A percentile compares a stretch with the other conserved stretches of the same genome.
phyloP scores from a whole-genome alignment of 495 filamentous ascomycete genomes.

The Penicillium canescens region DNA sequence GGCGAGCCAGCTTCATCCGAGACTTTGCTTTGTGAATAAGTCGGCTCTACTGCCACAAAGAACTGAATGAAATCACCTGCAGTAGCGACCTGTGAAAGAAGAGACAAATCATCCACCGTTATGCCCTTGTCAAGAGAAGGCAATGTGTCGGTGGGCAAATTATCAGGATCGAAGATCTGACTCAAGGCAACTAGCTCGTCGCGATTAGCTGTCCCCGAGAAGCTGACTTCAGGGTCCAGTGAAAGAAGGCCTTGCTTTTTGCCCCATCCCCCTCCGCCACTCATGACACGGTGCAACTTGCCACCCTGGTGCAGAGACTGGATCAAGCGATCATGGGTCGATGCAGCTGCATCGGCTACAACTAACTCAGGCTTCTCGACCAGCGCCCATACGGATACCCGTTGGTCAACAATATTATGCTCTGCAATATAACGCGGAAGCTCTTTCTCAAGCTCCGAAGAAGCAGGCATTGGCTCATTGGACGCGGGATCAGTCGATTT shows the following conservation, averaged over 20 bases:
- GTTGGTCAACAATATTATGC: constrained; percentile 41
- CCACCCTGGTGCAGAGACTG: constrained; percentile 42
- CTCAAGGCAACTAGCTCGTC: constrained; percentile 17
- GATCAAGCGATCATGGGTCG: constrained; percentile 21
- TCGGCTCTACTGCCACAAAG: constrained; percentile 39
- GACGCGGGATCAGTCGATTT: constrained; percentile 46
- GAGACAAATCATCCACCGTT: constrained; percentile 35
- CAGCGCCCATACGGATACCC: constrained; percentile 76
- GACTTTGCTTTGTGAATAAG: background rate
- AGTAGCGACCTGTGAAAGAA: constrained; percentile 46
- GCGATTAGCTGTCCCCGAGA: constrained; percentile 15
- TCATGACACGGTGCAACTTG: constrained; percentile 68
- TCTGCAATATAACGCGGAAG: constrained; percentile 61
- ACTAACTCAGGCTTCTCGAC: constrained; percentile 40
- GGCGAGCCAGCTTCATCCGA: background rate
- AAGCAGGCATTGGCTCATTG: constrained; percentile 61
- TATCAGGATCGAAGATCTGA: constrained; percentile 22
- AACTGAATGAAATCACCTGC: constrained; percentile 51
- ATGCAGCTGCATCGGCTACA: constrained; percentile 15
- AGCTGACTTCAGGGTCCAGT: constrained; percentile 67
- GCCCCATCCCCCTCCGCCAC: constrained; percentile 91
- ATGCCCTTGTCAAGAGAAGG: constrained; percentile 24
- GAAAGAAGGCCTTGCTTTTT: constrained; percentile 80
- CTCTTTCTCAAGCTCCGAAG: constrained; percentile 68
- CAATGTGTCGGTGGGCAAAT: constrained; percentile 11